Percentiles rank a stretch among this genome's conserved stretches.
These are phyloP conservation scores for Dipodascus geniculatus DNA, from an alignment of 805 yeast genomes.

Conservation along the genomic window DNA sequence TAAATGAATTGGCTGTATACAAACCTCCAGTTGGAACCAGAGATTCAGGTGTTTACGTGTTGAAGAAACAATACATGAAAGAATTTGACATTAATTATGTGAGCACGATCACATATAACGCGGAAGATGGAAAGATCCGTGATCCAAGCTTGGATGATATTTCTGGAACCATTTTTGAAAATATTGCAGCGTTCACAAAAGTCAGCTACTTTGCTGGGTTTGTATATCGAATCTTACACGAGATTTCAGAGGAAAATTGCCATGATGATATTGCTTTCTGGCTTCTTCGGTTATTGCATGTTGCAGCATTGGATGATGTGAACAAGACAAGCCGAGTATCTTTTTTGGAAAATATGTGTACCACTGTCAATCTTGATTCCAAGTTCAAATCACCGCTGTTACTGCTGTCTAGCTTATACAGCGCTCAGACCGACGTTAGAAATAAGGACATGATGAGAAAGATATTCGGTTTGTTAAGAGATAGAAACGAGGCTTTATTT, in stretches of 20 bases:
- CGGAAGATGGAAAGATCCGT: slow-evolving; percentile 72
- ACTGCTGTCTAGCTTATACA: neutral
- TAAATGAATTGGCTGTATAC: slow-evolving; percentile 46
- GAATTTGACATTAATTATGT: slow-evolving; percentile 73
- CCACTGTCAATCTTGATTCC: neutral
- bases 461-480: neutral
- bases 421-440: neutral
- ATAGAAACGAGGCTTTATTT: neutral
- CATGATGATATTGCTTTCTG: slow-evolving; percentile 51
- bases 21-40: slow-evolving; percentile 47
- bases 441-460: neutral
- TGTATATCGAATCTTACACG: slow-evolving; percentile 10
- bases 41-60: slow-evolving; percentile 53
- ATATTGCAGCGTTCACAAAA: slow-evolving; percentile 19
- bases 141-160: slow-evolving; percentile 33
- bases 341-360: slow-evolving; percentile 3
- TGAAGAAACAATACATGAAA: slow-evolving; percentile 43
- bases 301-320: slow-evolving; percentile 36
- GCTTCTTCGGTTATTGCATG: slow-evolving; percentile 56
- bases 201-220: slow-evolving; percentile 19
- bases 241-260: slow-evolving; percentile 15
- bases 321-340: slow-evolving; percentile 2
- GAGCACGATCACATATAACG: slow-evolving; percentile 61
- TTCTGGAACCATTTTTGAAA: slow-evolving; percentile 21
- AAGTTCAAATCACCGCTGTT: neutral